Evolutionary conservation across 2,329 filamentous ascomycete species (phyloP).

Genomic region (Trichothecium sympodiale): DNA sequence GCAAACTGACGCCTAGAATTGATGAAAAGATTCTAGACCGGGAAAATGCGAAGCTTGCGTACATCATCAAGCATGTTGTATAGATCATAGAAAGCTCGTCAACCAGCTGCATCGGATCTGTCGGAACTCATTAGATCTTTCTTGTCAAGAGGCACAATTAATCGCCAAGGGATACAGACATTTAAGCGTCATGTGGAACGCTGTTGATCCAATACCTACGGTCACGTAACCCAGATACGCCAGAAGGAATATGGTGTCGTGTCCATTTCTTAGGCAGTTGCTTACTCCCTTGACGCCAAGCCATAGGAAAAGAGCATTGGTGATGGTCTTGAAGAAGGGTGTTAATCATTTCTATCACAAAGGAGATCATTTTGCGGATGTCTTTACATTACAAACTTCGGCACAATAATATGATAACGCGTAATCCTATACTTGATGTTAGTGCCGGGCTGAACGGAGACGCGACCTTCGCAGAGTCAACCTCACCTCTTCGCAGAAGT

Average conservation of each 20-base stretch:
- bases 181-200: slow-evolving; percentile 46
- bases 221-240: slow-evolving; percentile 42
- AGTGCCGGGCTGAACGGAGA: neutral
- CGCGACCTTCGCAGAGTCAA: slow-evolving; percentile 3
- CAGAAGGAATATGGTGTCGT: slow-evolving; percentile 66
- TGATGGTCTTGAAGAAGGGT: slow-evolving; percentile 49
- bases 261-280: slow-evolving; percentile 60
- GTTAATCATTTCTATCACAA: neutral
- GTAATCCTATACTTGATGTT: slow-evolving; percentile 31
- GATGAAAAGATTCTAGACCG: slow-evolving; percentile 38
- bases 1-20: slow-evolving; percentile 44
- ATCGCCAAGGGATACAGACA: slow-evolving; percentile 30
- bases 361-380: neutral
- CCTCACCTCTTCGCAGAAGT: slow-evolving; percentile 71
- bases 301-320: slow-evolving; percentile 72
- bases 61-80: slow-evolving; percentile 44
- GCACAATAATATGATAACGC: slow-evolving; percentile 66
- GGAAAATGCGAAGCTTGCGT: slow-evolving; percentile 63
- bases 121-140: neutral
- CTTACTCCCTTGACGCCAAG: slow-evolving; percentile 65
- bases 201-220: slow-evolving; percentile 42
- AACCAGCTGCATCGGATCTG: slow-evolving; percentile 49
- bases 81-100: slow-evolving; percentile 52
- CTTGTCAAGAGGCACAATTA: too few relatives aligned
- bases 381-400: slow-evolving; percentile 55